A percentile compares a stretch with the other conserved stretches of the same genome.
phyloP scores from a whole-genome alignment of 306 rosid genomes.

The Styphnolobium japonicum region DNA sequence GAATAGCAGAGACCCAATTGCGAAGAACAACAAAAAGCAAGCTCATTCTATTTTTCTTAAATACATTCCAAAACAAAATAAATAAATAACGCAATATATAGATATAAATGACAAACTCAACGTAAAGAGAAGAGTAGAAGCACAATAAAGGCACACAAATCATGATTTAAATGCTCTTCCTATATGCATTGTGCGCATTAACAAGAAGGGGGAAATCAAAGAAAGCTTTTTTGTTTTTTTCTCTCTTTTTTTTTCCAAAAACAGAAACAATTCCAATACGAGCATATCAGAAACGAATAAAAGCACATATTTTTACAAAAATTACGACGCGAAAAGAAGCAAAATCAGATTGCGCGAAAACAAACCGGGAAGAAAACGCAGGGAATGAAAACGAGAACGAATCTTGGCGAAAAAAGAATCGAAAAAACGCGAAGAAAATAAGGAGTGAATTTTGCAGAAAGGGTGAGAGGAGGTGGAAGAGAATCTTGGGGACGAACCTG shows the following conservation, averaged over 20 bases:
- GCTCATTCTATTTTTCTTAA: not conserved
- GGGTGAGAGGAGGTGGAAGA: conserved; percentile 18
- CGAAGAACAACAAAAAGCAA: not conserved
- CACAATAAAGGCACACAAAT: conserved; percentile 18
- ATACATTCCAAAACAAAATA: not conserved
- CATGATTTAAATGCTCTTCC: conserved; percentile 18
- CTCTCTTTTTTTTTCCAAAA: not conserved
- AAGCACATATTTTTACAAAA: conserved; percentile 10
- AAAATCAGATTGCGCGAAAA: not conserved
- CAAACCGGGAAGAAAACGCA: not conserved
- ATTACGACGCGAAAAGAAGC: conserved; percentile 13
- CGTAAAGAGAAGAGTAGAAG: conserved; percentile 4
- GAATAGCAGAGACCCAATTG: not conserved
- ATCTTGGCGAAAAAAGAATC: conserved; percentile 41
- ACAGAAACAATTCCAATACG: conserved; percentile 5
- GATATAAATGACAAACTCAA: conserved; percentile 8
- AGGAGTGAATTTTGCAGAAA: not conserved
- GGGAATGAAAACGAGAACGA: conserved; percentile 40
- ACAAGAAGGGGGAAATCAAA: conserved; percentile 23
- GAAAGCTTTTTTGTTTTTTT: not conserved
- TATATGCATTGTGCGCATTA: conserved; percentile 47
- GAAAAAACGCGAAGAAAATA: not conserved
- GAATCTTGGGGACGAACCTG: conserved; percentile 36
- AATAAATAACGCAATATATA: not conserved
- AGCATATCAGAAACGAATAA: conserved; percentile 22